Percentiles rank a stretch among this genome's conserved stretches.
Conservation (phyloP, 495 filamentous ascomycete species). For the Stereocaulon alpinum region DNA sequence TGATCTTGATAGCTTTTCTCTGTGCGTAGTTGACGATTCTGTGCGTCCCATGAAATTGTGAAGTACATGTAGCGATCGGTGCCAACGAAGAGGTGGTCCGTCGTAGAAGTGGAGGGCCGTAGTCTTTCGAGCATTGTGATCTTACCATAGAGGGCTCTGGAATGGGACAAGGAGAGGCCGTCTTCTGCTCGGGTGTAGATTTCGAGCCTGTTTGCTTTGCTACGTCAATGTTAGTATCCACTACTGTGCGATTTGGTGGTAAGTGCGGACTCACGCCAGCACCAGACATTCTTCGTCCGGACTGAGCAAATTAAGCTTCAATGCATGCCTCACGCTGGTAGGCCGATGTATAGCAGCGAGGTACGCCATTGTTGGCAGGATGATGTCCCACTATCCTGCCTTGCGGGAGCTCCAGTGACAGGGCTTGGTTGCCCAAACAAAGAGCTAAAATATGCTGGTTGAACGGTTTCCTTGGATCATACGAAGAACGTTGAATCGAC, state of each 20-base stretch:
- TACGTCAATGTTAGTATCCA: slow-evolving; percentile 26
- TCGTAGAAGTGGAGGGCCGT: slow-evolving; percentile 57
- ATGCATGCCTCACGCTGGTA: slow-evolving; percentile 77
- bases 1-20: slow-evolving; percentile 60
- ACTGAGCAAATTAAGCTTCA: slow-evolving; percentile 66
- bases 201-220: slow-evolving; percentile 87
- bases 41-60: slow-evolving; percentile 70
- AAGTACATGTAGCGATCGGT: slow-evolving; percentile 87
- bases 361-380: slow-evolving; percentile 61
- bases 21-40: slow-evolving; percentile 52
- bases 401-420: neutral
- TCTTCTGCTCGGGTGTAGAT: slow-evolving; percentile 56
- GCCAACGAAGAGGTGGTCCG: slow-evolving; percentile 85
- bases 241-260: neutral
- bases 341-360: slow-evolving; percentile 87
- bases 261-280: slow-evolving; percentile 56
- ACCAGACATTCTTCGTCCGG: slow-evolving; percentile 71
- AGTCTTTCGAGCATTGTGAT: slow-evolving; percentile 79
- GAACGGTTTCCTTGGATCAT: no score
- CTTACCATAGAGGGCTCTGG: slow-evolving; percentile 65
- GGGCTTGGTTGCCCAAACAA: no score
- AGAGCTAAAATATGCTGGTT: no score
- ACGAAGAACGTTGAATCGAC: no score
- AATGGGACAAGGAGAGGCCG: slow-evolving; percentile 50
- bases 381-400: neutral